Evolutionary conservation across 768 basidiomycete species (phyloP), one percentile per base, ranked within the genome.

Genomic region (Tylopilus plumbeoviolaceoides): DNA sequence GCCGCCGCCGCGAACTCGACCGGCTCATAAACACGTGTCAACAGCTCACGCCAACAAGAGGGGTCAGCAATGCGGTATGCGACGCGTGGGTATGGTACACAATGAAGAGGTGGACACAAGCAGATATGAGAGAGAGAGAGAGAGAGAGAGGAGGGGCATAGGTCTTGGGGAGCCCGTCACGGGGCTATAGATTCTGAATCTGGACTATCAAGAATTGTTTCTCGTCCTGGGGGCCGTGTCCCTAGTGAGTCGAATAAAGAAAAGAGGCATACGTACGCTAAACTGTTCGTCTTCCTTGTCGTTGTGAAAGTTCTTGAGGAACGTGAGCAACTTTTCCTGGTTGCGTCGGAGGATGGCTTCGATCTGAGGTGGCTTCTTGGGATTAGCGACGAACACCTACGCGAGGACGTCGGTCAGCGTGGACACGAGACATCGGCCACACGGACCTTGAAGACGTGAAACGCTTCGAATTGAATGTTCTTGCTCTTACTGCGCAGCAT

Each of bases 221-320:
- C 80, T 98, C 94, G 69, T 98, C 84, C 83, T 84, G 59, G 14
- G 18, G 57, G 18, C 21, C 1, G 12, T 2, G 42, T 48, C 23
- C 11, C 33, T 20, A 36, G 25, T 14, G 33, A 20, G 7, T 12
- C 15, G 8, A 20, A 21, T 3, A 7, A 30, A 30, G 7, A 30
- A 30, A 14, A 20, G 10, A 31, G 12, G 31, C 28, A 12, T 39
- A 69, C 80, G 60, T 59, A 84, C 92, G 61, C 83, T 93, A 72
- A 95, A 98, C 75, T 98, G 94, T 66, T 97, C 95, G 71, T 98
- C 93, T 72, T 98, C 95, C 70, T 97, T 95, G 71, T 99, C 97
- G 64, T 97, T 98, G 68, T 98, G 95, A 78, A 99, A 99, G 48
- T 80, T 81, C 69, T 88, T 90, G 56, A 99, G 74, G 76, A 98